Evolutionary conservation across 2,329 filamentous ascomycete genomes (phyloP), one percentile per base, ranked within the genome.

Genomic region (Cercospora berteroae): DNA sequence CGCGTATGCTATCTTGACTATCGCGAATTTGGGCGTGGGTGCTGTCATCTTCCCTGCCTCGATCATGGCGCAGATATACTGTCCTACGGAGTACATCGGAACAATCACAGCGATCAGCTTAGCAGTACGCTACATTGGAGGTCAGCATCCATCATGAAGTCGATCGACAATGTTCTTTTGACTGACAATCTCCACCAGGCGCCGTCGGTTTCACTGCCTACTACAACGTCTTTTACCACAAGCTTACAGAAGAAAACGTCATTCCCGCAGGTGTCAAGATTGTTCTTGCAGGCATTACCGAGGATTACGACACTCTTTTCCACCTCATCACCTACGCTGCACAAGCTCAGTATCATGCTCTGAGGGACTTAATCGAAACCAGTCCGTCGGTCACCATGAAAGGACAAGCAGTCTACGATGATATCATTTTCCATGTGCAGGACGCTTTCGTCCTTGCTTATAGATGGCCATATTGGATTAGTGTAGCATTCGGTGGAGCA

Each of bases 71-170:
- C 88, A 87, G 20, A 89, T 91, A 70, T 86, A 90, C 70, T 89
- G 87, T 69, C 88, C 89, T 0, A 86, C 88, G 72, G 88, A 91
- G 65, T 82, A 90, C 9, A 90, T 92, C 70, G 89, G 87, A 5
- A 90, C 89, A 4, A 83, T 90, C 63, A 86, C 88, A 1, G 88
- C 89, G 7, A 81, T 91, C 29, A 90, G 89, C 0, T 84, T 91
- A 58, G 85, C 87, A 23, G 86, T 91, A 71, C 88, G 89, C 56
- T 87, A 90, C 69, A 83, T 91, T 52, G 89, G 89, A 58, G 88
- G 89, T 39, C 33, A 39, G 33, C 13, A 39, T 39, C 12, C 5
- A 7, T 39, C 33, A 39, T 13, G 2, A 16, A 7, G 33, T 39
- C 5, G 33, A 36, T 16, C 33, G 33, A 7, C 33, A 39, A n/a